These are phyloP conservation scores for Suillus paluster DNA, from an alignment of 768 basidiomycete species.

Conservation along the genomic window DNA sequence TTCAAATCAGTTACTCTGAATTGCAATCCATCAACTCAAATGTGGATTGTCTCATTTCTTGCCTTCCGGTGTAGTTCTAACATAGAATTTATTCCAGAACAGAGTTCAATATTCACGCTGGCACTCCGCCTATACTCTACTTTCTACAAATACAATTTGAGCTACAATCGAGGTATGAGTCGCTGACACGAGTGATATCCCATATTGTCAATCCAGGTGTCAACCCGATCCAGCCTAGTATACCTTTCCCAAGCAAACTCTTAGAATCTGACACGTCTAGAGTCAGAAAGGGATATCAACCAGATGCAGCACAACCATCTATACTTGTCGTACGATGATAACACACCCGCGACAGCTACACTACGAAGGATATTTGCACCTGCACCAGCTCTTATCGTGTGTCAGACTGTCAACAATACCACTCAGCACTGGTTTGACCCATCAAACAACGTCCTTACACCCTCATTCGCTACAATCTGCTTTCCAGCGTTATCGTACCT, in stretches of 20 bases:
- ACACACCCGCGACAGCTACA: constrained; percentile 51
- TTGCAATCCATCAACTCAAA: too few species aligned
- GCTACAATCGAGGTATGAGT: too few species aligned
- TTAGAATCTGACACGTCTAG: constrained; percentile 43
- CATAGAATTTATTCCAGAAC: too few species aligned
- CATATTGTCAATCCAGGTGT: too few species aligned
- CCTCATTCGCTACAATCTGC: constrained; percentile 46
- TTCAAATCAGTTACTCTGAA: too few species aligned
- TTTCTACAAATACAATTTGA: too few species aligned
- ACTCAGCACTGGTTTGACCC: constrained; percentile 12
- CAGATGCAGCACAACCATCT: neutral
- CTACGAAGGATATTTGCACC: constrained; percentile 63
- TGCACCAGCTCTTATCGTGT: constrained; percentile 59
- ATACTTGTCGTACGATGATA: constrained; percentile 68
- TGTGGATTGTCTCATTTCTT: too few species aligned
- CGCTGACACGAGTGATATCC: too few species aligned
- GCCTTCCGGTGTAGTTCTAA: too few species aligned
- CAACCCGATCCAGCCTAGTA: constrained; percentile 49
- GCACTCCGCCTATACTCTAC: too few species aligned
- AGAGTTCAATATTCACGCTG: constrained; percentile 5
- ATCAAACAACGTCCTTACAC: constrained; percentile 42
- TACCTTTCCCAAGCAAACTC: constrained; percentile 57
- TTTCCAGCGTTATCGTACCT: constrained; percentile 46
- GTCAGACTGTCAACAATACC: constrained; percentile 2
- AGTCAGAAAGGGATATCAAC: neutral